phyloP scores from a whole-genome alignment of 2,329 filamentous ascomycete species.

The Trichophyton mentagrophytes region DNA sequence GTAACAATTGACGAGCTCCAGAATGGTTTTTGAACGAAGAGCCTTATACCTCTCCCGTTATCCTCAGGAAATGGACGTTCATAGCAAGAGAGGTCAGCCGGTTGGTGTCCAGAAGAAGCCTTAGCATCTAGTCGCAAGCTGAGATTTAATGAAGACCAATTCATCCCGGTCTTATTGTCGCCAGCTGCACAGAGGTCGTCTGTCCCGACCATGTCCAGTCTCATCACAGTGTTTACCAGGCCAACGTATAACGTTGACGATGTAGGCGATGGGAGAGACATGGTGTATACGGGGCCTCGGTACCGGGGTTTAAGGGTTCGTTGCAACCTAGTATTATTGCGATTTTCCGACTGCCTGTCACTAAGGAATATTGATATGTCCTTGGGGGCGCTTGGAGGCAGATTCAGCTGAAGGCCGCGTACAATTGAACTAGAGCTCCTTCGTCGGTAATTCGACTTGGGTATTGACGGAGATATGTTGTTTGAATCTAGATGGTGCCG shows the following conservation, averaged over 20 bases:
- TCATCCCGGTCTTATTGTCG: slow-evolving; percentile 5
- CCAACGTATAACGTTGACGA: slow-evolving; percentile 36
- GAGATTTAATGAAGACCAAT: slow-evolving; percentile 25
- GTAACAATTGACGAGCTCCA: slow-evolving; percentile 11
- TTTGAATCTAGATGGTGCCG: slow-evolving; percentile 21
- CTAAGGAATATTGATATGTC: slow-evolving; percentile 35
- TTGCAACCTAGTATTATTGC: slow-evolving; percentile 3
- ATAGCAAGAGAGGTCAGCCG: slow-evolving; percentile 32
- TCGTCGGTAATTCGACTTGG: background rate
- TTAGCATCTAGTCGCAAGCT: slow-evolving; percentile 16
- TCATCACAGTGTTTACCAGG: slow-evolving; percentile 30
- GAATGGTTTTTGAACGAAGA: slow-evolving; percentile 26
- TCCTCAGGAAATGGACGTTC: slow-evolving; percentile 29
- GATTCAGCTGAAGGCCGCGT: background rate
- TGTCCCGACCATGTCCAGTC: slow-evolving; percentile 33
- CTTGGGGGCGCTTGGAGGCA: slow-evolving; percentile 14
- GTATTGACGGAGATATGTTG: slow-evolving; percentile 14
- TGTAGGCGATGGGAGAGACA: slow-evolving; percentile 33
- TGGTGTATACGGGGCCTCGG: slow-evolving; percentile 33
- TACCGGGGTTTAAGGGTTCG: slow-evolving; percentile 20
- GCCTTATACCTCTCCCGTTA: slow-evolving; percentile 21
- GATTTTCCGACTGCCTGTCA: slow-evolving; percentile 15
- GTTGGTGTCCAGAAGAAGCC: slow-evolving; percentile 13
- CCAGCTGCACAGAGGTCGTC: slow-evolving; percentile 27
- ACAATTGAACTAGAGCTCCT: background rate